Evolutionary conservation across 2,329 filamentous ascomycete genomes (phyloP).

Genomic region (Aureobasidium uvarum): DNA sequence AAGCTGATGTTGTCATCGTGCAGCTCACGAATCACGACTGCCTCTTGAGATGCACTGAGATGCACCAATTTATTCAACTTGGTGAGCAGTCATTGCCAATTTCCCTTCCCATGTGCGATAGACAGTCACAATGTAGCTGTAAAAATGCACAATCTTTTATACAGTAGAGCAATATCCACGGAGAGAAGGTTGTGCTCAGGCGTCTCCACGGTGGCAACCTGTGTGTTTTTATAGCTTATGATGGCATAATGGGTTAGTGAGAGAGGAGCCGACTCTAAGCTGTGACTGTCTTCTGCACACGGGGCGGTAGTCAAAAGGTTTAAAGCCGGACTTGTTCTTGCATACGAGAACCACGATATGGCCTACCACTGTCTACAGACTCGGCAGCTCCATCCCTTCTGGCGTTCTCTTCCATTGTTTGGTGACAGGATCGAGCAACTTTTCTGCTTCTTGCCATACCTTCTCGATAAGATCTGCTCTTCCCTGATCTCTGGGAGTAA

Average conservation of each 20-base stretch:
- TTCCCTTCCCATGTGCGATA: no score
- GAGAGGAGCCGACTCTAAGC: no score
- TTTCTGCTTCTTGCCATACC: conserved; percentile 33
- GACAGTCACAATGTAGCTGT: neutral
- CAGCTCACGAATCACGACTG: neutral
- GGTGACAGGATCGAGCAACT: conserved; percentile 33
- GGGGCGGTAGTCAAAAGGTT: no score
- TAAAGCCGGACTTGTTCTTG: no score
- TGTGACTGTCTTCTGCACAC: no score
- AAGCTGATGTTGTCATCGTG: conserved; percentile 5
- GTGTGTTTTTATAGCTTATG: neutral
- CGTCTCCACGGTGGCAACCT: neutral
- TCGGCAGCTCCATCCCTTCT: conserved; percentile 15
- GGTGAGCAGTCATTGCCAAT: no score
- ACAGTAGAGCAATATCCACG: neutral
- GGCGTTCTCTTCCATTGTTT: conserved; percentile 34
- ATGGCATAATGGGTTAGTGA: neutral
- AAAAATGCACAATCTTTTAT: neutral
- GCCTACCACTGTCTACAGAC: neutral
- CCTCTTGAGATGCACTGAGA: no score
- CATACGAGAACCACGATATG: neutral
- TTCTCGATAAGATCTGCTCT: conserved; percentile 35
- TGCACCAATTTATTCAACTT: neutral
- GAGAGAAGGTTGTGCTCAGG: neutral
- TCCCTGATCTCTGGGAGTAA: conserved; percentile 39